A percentile compares a stretch with the other conserved stretches of the same genome.
These are phyloP conservation scores for Penicillium psychrosexuale DNA, from an alignment of 2,329 filamentous ascomycete genomes.

Conservation along the genomic window DNA sequence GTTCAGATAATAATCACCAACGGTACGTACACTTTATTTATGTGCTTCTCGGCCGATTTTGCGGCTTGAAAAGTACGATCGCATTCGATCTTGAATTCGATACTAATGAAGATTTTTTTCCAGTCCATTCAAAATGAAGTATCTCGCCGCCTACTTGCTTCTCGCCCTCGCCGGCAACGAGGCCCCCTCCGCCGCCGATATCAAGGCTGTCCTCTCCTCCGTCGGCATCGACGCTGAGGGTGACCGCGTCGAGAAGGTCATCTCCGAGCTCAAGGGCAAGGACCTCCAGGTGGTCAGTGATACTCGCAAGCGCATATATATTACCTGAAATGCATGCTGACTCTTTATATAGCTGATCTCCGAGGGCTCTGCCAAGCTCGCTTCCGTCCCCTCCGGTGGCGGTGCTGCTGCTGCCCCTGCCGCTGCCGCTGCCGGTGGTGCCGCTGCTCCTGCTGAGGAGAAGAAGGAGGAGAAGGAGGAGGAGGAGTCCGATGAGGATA, in stretches of 20 bases:
- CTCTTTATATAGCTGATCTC: constrained; percentile 69
- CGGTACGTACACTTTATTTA: constrained; percentile 24
- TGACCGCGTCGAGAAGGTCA: constrained; percentile 79
- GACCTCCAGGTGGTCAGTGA: constrained; percentile 79
- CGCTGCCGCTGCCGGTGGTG: constrained; percentile 65
- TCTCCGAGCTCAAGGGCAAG: constrained; percentile 68
- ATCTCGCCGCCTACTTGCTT: constrained; percentile 98
- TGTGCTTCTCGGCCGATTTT: not conserved
- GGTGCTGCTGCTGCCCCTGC: constrained; percentile 47
- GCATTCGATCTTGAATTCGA: constrained; percentile 11
- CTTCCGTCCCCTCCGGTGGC: constrained; percentile 93
- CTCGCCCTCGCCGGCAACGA: constrained; percentile 89
- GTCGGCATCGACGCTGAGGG: constrained; percentile 93
- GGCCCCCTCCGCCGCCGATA: constrained; percentile 77
- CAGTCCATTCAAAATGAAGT: constrained; percentile 80
- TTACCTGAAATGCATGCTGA: constrained; percentile 15
- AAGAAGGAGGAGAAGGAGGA: constrained; percentile 75
- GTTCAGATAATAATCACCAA: constrained; percentile 41
- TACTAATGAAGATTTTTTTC: constrained; percentile 19
- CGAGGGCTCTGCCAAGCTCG: constrained; percentile 88
- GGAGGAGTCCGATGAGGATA: constrained; percentile 70
- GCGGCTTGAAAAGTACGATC: constrained; percentile 1
- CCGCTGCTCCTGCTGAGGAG: constrained; percentile 64
- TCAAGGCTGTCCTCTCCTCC: constrained; percentile 85
- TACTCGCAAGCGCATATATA: not conserved